A percentile compares a stretch with the other conserved stretches of the same genome.
phyloP scores from a whole-genome alignment of 2,329 filamentous ascomycete species.

The Diaporthe ilicicola region DNA sequence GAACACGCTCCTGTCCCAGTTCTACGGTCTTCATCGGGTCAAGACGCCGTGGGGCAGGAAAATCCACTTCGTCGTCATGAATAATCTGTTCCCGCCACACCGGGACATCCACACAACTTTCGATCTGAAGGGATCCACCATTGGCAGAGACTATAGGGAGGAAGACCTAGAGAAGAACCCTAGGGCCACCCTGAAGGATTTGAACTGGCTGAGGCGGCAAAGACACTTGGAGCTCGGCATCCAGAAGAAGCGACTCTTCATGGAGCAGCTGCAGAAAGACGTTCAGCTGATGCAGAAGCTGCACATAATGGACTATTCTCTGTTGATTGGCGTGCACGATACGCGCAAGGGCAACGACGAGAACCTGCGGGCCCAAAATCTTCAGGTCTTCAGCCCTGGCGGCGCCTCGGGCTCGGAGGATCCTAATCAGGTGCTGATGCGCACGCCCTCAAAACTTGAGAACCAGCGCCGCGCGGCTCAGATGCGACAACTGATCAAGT shows the following conservation, averaged over 20 bases:
- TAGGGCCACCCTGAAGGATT: conserved; percentile 90
- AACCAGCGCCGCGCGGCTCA: conserved; percentile 91
- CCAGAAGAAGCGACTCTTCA: conserved; percentile 85
- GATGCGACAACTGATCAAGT: conserved; percentile 89
- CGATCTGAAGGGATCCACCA: conserved; percentile 94
- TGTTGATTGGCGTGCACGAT: conserved; percentile 94
- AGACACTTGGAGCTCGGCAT: conserved; percentile 88
- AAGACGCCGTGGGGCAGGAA: conserved; percentile 99
- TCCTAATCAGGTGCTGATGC: conserved; percentile 73
- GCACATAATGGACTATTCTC: conserved; percentile 98
- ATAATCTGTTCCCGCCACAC: conserved; percentile 97
- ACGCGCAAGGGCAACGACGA: conserved; percentile 91
- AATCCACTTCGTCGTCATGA: conserved; percentile 99
- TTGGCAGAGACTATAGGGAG: conserved; percentile 90
- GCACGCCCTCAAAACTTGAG: conserved; percentile 94
- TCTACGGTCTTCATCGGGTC: conserved; percentile 95
- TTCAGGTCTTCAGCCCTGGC: conserved; percentile 93
- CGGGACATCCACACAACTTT: conserved; percentile 97
- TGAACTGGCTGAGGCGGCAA: conserved; percentile 93
- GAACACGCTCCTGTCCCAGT: conserved; percentile 96
- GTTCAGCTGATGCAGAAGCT: conserved; percentile 86
- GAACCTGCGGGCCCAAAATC: conserved; percentile 86
- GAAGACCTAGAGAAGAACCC: conserved; percentile 89
- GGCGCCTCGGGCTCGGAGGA: conserved; percentile 68
- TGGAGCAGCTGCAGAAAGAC: conserved; percentile 88